Base-by-base conservation (phyloP, 1,139 yeast genomes). In the Yarrowia galli region DNA sequence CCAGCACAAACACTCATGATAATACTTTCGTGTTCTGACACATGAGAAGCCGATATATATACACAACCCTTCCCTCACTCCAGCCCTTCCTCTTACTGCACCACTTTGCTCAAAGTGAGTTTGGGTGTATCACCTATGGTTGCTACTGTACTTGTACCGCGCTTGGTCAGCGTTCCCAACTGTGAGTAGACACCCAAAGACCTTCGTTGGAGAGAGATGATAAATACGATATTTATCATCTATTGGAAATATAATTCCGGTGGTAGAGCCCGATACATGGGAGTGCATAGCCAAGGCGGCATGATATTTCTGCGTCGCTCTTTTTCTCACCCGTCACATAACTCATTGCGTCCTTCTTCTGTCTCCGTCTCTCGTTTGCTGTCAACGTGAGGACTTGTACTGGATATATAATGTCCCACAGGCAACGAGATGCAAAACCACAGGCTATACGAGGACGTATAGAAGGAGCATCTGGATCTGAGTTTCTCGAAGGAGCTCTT, bases 371-470 rank as follows among this genome's bases (percentile, higher is more conserved):
- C 22, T n/a, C 6, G 38, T 2, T 48, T 48, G 54, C 54, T 48
- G 8, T 45, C 23, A 6, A 18, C 18, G 15, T 15, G 28, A 22
- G 13, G 42, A 13, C 42, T 51, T 35, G 42, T 51, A 51, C 56
- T 51, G 56, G 8, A 51, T 49, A 49, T 32, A 15, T 23, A 6
- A 36, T 45, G 49, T 45, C 32, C 20, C 36, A 32, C 60, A 22
- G 7, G 25, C 28, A 18, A 15, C 43, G 43, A 22, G 58, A 53
- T 53, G 32, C 43, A 53, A 22, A 18, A 8, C 58, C 40, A 28
- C 25, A 13, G 35, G 32, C 60, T 53, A 53, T 53, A 53, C 60
- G 60, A 36, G 60, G 60, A 53, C 60, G 60, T 53, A 53, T 53
- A 53, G 60, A 36, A 35, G 45, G 35, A n/a, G 46, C 16, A n/a